A percentile compares a stretch with the other conserved stretches of the same genome.
These are phyloP conservation scores for Cercospora sp. DNA, from an alignment of 2,329 filamentous ascomycete genomes.

Conservation along the genomic window DNA sequence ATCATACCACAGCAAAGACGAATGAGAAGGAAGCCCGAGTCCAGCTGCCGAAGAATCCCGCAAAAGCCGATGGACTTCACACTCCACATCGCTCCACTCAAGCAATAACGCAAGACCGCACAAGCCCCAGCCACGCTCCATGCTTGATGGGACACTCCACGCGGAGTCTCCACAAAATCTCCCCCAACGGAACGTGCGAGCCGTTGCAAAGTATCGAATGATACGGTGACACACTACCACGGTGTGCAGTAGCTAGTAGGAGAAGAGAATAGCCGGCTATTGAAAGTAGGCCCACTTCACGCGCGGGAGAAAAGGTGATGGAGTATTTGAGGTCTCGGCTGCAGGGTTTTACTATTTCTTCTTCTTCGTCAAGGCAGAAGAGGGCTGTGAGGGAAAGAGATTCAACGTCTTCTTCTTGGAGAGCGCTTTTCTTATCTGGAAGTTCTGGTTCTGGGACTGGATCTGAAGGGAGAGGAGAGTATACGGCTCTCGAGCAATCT, in stretches of 20 bases:
- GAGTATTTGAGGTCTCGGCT: constrained; percentile 11
- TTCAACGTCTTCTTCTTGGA: background rate
- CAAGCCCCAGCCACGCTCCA: background rate
- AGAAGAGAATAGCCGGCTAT: background rate
- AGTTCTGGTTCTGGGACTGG: background rate
- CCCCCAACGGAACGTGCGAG: background rate
- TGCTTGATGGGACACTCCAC: background rate
- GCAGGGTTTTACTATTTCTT: background rate
- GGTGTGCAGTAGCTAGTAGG: background rate
- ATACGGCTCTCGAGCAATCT: constrained; percentile 4
- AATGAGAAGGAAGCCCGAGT: background rate
- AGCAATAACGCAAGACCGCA: constrained; percentile 6
- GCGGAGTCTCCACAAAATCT: constrained; percentile 12
- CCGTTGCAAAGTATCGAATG: background rate
- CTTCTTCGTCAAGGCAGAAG: background rate
- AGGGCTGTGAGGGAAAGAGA: background rate
- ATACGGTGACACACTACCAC: constrained; percentile 6
- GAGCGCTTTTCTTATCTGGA: background rate
- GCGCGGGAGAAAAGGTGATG: background rate
- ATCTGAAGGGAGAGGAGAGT: constrained; percentile 9
- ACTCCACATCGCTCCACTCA: background rate
- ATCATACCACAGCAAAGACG: background rate
- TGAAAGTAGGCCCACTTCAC: background rate
- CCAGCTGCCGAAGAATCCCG: constrained; percentile 5
- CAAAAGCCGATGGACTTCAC: constrained; percentile 5